A percentile compares a stretch with the other conserved stretches of the same genome.
phyloP scores from a whole-genome alignment of 768 basidiomycete species.

The Psilocybe cyanescens region DNA sequence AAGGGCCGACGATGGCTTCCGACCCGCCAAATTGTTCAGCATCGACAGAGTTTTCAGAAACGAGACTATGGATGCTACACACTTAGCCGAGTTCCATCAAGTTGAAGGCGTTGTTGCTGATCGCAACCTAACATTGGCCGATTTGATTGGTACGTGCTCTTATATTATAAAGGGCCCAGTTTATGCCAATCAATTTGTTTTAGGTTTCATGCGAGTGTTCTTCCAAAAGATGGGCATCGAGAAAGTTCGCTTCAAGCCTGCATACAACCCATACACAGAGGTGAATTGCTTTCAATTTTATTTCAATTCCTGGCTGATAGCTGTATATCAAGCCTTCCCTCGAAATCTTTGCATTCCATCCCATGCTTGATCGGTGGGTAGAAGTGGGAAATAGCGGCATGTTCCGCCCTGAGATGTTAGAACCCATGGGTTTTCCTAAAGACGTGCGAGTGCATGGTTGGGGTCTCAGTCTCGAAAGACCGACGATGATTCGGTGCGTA shows the following conservation, averaged over 20 bases:
- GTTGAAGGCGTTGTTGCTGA: slow-evolving; percentile 99
- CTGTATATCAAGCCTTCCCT: slow-evolving; percentile 72
- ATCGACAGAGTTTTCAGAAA: slow-evolving; percentile 99
- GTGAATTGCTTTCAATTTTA: slow-evolving; percentile 36
- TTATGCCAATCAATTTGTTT: not conserved
- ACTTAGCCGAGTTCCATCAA: slow-evolving; percentile 99
- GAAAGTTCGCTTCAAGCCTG: slow-evolving; percentile 95
- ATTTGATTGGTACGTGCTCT: slow-evolving; percentile 78
- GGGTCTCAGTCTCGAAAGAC: slow-evolving; percentile 93
- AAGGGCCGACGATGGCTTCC: slow-evolving; percentile 70
- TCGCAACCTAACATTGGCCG: slow-evolving; percentile 87
- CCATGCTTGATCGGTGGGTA: slow-evolving; percentile 91
- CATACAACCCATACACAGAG: slow-evolving; percentile 98
- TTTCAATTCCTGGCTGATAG: not conserved
- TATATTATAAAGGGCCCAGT: not conserved
- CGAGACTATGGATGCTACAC: slow-evolving; percentile 97
- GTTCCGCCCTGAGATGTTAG: slow-evolving; percentile 99
- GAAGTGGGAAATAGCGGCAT: slow-evolving; percentile 99
- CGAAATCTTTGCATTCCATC: slow-evolving; percentile 99
- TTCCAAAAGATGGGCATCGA: slow-evolving; percentile 98
- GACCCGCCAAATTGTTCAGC: slow-evolving; percentile 92
- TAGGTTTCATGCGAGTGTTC: slow-evolving; percentile 98
- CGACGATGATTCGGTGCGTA: slow-evolving; percentile 95
- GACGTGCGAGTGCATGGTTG: slow-evolving; percentile 97
- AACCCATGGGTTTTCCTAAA: slow-evolving; percentile 97